Base-by-base conservation (phyloP, 1,284 basidiomycete genomes). In the Microbotryum scabiosae region DNA sequence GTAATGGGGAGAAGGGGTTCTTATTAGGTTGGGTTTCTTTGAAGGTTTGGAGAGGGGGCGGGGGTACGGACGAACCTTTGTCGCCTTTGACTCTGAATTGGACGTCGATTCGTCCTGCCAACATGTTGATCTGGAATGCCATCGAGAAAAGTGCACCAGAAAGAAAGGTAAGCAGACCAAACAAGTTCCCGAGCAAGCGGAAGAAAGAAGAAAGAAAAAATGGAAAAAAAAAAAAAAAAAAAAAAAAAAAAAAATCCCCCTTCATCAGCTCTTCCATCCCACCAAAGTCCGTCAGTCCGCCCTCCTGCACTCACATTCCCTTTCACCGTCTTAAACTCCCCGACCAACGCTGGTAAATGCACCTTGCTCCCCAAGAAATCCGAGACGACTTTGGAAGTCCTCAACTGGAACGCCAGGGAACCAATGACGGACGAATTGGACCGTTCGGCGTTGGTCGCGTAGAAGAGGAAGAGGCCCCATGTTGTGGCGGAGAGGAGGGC, bases 401-500 rank as follows among this genome's bases (percentile, higher is more conserved):
- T 56, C 18, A 66, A 32, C 54, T 69, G 67, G 58, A 69, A 69
- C 30, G 56, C 36, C 14, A 67, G 50, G 12, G 56, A 59, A 25
- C 63, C 25, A 1, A 69, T 63, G 52, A 69, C 65, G 36, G 63
- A 63, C 55, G 61, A 63, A 54, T 66, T 67, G 48, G 67, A 60
- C 20, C 65, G 59, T 53, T 69, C 67, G 47, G 55, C 59, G 63
- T 69, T 67, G 36, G 67, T 67, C 16, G 67, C 67, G 57, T 69
- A 69, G 1, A 51, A 64, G 45, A 69, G 56, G 67, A 69, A 69
- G 2, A 32, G 32, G 7, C 61, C 65, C 67, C 67, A 69, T 1
- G 51, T 51, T 21, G 56, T 30, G 25, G 62, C 58, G 0, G 64
- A 52, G 23, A 59, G 8, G 51, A 56, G 23, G 16, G 61, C 62